Evolutionary conservation across 371 early-diverging fungal genomes (phyloP).

Genomic region (Lichtheimia ornata): DNA sequence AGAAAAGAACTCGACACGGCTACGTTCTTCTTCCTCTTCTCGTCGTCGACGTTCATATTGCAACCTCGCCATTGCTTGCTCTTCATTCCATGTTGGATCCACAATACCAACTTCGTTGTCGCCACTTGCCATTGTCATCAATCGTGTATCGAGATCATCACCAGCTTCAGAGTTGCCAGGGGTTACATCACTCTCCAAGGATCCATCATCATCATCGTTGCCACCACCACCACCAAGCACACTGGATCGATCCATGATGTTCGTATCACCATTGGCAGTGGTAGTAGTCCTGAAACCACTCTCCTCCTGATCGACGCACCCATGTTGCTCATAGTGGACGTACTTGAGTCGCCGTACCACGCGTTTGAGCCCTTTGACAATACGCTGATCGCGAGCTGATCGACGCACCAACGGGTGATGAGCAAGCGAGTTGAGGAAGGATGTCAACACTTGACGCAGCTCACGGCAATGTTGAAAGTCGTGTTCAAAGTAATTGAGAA

Average conservation of each 20-base stretch:
- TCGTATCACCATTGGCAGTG: too few species aligned
- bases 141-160: background rate
- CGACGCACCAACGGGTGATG: conserved; percentile 44
- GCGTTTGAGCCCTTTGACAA: conserved; percentile 56
- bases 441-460: conserved; percentile 45
- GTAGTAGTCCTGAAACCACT: too few species aligned
- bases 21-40: conserved; percentile 41
- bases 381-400: conserved; percentile 59
- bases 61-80: conserved; percentile 18
- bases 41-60: conserved; percentile 32
- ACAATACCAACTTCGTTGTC: background rate
- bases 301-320: background rate
- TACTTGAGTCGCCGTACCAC: conserved; percentile 49
- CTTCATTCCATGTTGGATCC: conserved; percentile 10
- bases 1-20: conserved; percentile 28
- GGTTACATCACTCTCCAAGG: conserved; percentile 35
- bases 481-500: conserved; percentile 65
- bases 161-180: conserved; percentile 31
- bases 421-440: conserved; percentile 45
- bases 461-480: conserved; percentile 58
- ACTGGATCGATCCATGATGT: conserved; percentile 1
- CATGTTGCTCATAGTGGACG: conserved; percentile 29
- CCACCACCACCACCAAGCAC: conserved; percentile 18
- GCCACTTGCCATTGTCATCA: background rate
- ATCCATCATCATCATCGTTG: conserved; percentile 24